These are phyloP conservation scores for Apiospora aurea DNA, from an alignment of 2,329 filamentous ascomycete genomes.

Conservation along the genomic window DNA sequence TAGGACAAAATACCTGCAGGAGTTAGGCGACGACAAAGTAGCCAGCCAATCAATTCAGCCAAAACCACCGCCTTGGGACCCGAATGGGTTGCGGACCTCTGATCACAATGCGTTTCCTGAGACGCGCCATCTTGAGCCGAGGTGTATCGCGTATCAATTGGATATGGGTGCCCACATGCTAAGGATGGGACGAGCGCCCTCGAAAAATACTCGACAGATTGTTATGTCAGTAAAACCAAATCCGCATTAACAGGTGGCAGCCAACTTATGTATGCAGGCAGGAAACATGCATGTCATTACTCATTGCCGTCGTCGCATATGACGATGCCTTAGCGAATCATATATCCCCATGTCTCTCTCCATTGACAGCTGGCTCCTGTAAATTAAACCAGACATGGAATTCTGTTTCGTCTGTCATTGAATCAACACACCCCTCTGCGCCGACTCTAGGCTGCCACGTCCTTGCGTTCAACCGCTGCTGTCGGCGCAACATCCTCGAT, in stretches of 20 bases:
- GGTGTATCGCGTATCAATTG: neutral
- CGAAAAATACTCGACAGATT: slow-evolving; percentile 2
- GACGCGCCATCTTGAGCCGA: neutral
- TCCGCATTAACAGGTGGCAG: neutral
- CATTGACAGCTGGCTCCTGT: neutral
- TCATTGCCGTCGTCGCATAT: slow-evolving; percentile 2
- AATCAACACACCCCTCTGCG: neutral
- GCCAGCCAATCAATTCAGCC: neutral
- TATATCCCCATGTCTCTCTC: neutral
- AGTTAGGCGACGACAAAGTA: neutral
- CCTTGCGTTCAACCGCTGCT: slow-evolving; percentile 38
- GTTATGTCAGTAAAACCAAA: neutral
- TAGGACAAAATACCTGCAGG: neutral
- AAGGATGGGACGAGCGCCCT: neutral
- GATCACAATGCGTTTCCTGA: neutral
- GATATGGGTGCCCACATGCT: neutral
- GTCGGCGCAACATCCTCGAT: slow-evolving; percentile 67
- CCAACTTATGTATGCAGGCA: neutral
- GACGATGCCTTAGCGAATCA: slow-evolving; percentile 2
- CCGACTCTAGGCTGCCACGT: slow-evolving; percentile 1
- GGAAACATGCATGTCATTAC: neutral
- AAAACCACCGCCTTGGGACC: neutral
- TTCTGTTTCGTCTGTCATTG: neutral
- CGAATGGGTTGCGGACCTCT: neutral
- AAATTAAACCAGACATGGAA: neutral